phyloP scores from a whole-genome alignment of 306 rosid genomes.

The Carpinus fangiana region DNA sequence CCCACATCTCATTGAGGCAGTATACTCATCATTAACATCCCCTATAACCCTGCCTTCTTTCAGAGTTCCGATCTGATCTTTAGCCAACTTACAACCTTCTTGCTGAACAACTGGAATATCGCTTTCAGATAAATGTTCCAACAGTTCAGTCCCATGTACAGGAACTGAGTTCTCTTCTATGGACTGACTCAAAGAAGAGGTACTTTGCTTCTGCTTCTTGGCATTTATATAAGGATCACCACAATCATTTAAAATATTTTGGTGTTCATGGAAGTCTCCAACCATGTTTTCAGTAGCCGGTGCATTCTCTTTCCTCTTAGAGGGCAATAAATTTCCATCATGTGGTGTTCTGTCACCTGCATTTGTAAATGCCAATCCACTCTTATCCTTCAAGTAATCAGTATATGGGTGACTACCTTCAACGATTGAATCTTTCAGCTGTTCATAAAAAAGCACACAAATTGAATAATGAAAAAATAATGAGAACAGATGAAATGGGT shows the following conservation, averaged over 20 bases:
- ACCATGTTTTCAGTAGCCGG: slow-evolving; percentile 28
- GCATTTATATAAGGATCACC: slow-evolving; percentile 29
- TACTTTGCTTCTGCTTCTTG: slow-evolving; percentile 44
- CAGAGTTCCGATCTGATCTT: slow-evolving; percentile 23
- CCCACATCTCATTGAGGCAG: slow-evolving; percentile 31
- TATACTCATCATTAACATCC: slow-evolving; percentile 27
- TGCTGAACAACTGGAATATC: slow-evolving; percentile 12
- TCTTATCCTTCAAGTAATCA: slow-evolving; percentile 49
- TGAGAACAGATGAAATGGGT: slow-evolving; percentile 13
- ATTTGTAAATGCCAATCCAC: slow-evolving; percentile 44
- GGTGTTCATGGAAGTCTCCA: slow-evolving; percentile 23
- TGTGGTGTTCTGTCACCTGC: not conserved
- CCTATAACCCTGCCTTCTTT: slow-evolving; percentile 27
- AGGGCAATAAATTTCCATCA: slow-evolving; percentile 29
- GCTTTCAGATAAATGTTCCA: slow-evolving; percentile 39
- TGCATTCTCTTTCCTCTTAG: slow-evolving; percentile 41
- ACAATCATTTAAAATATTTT: slow-evolving; percentile 21
- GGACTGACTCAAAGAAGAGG: slow-evolving; percentile 29
- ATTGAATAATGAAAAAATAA: slow-evolving; percentile 20
- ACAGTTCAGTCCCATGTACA: slow-evolving; percentile 25
- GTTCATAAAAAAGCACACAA: slow-evolving; percentile 23
- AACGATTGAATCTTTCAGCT: slow-evolving; percentile 69
- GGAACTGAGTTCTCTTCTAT: slow-evolving; percentile 30
- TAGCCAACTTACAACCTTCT: slow-evolving; percentile 27
- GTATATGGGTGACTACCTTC: slow-evolving; percentile 57